A percentile compares a stretch with the other conserved stretches of the same genome.
phyloP scores from a whole-genome alignment of 169 alveolate species.

The Plasmodium gaboni region DNA sequence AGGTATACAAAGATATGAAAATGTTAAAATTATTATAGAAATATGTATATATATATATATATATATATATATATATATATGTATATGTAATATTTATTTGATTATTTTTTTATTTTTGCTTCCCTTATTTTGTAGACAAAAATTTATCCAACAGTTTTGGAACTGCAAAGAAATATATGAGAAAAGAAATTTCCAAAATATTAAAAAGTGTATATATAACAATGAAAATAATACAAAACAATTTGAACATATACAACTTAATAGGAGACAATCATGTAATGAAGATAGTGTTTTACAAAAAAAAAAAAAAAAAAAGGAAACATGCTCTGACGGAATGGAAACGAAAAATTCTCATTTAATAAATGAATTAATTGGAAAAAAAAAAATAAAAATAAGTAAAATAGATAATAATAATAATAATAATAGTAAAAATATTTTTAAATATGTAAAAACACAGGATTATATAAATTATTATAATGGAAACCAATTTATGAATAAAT shows the following conservation, averaged over 20 bases:
- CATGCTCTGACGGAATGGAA: not conserved
- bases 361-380: not conserved
- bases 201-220: conserved; percentile 32
- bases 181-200: conserved; percentile 29
- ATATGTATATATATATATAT: not conserved
- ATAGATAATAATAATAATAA: conserved; percentile 10
- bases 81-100: not conserved
- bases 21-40: not conserved
- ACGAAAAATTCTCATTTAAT: not conserved
- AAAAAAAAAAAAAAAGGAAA: not conserved
- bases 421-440: not conserved
- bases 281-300: not conserved
- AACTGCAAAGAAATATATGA: conserved; percentile 29
- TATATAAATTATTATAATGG: not conserved
- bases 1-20: conserved; percentile 3
- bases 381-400: not conserved
- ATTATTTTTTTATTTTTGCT: too few relatives aligned
- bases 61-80: not conserved
- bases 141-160: conserved; percentile 39
- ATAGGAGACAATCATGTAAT: not conserved
- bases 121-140: conserved; percentile 31
- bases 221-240: not conserved
- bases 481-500: not conserved
- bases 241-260: not conserved
- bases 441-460: not conserved